Evolutionary conservation across 306 rosid species (phyloP).

Genomic region (Geum urbanum): DNA sequence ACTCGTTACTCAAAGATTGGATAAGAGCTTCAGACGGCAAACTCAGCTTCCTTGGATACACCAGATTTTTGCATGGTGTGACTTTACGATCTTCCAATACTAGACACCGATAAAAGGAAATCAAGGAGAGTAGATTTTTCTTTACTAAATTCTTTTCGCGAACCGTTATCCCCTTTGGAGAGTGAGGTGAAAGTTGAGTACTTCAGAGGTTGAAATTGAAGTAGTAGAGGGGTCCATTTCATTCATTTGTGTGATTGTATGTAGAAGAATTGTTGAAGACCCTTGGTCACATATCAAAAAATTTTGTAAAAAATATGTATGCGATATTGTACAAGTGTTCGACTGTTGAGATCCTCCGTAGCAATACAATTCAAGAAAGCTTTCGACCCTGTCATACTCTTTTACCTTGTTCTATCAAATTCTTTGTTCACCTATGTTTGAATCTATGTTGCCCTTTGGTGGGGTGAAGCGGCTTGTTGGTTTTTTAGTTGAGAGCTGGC

Average conservation of each 20-base stretch:
- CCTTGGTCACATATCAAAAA: neutral
- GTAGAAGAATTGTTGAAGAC: constrained; percentile 13
- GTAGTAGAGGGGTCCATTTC: neutral
- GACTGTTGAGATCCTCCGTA: neutral
- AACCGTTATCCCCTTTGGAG: constrained; percentile 4
- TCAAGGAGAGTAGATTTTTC: constrained; percentile 17
- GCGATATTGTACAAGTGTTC: neutral
- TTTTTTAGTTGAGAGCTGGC: neutral
- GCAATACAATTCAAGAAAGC: constrained; percentile 3
- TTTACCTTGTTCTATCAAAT: neutral
- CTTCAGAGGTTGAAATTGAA: constrained; percentile 26
- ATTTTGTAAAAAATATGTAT: constrained; percentile 19
- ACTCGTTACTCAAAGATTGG: constrained; percentile 74
- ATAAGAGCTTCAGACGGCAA: constrained; percentile 78
- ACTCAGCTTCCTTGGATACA: constrained; percentile 76
- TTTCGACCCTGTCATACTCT: neutral
- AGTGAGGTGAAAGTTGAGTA: constrained; percentile 19
- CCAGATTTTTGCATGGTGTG: constrained; percentile 89
- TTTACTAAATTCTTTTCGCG: neutral
- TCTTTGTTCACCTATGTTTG: neutral
- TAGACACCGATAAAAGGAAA: constrained; percentile 50
- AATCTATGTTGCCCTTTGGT: neutral
- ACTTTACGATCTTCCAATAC: constrained; percentile 64
- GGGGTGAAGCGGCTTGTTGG: neutral
- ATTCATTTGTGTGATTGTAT: constrained; percentile 12